Conservation (phyloP, 2,329 filamentous ascomycete genomes). For the Ceratocystis destructans region DNA sequence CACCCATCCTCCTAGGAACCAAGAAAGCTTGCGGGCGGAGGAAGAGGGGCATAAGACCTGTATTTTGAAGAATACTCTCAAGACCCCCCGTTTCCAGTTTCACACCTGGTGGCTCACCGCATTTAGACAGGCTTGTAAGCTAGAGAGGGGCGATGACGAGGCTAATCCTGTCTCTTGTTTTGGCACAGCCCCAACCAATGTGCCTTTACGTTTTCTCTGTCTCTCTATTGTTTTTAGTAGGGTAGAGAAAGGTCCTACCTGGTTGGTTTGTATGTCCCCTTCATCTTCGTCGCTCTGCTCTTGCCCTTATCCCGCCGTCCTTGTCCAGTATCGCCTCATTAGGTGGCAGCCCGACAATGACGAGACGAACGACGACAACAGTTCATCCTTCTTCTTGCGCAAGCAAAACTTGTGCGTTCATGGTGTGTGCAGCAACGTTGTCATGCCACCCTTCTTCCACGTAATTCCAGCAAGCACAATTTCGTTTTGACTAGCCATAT, state of each 20-base stretch:
- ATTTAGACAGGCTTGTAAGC: not conserved
- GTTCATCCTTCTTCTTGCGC: not conserved
- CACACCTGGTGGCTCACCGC: not conserved
- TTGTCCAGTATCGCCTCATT: too few relatives aligned
- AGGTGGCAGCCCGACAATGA: too few relatives aligned
- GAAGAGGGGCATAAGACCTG: not conserved
- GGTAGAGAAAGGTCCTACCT: too few relatives aligned
- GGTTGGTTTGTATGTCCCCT: too few relatives aligned
- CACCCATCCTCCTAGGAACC: too few relatives aligned
- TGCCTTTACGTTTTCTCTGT: not conserved
- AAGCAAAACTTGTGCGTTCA: not conserved
- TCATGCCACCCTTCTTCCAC: not conserved
- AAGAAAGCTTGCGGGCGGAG: not conserved
- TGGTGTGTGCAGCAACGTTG: not conserved
- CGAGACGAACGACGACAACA: too few relatives aligned
- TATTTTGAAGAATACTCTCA: not conserved
- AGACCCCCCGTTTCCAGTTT: not conserved
- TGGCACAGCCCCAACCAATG: slow-evolving; percentile 7
- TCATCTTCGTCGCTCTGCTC: too few relatives aligned
- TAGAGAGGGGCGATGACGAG: slow-evolving; percentile 10
- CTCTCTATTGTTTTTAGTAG: not conserved
- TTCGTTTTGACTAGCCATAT: not conserved
- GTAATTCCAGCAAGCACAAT: not conserved
- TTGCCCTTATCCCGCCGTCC: too few relatives aligned
- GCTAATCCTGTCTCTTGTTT: slow-evolving; percentile 5